Evolutionary conservation across 352 stramenopile genomes (phyloP).

Genomic region (Phytophthora rubi): DNA sequence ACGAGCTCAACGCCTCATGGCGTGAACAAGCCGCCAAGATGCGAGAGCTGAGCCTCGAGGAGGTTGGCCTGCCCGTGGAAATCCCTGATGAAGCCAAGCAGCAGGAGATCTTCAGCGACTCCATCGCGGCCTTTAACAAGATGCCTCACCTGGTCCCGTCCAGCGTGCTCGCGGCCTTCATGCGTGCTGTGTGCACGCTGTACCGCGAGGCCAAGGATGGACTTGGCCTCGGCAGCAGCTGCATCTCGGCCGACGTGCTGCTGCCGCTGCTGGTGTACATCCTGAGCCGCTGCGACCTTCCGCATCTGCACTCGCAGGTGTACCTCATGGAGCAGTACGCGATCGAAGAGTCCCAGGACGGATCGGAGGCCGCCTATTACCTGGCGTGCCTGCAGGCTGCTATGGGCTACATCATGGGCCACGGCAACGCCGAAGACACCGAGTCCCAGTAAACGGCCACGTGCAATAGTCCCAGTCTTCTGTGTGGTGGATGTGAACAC

Average conservation of each 20-base stretch:
- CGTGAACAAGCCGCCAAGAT: constrained; percentile 59
- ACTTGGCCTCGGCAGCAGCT: constrained; percentile 51
- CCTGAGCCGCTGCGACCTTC: constrained; percentile 68
- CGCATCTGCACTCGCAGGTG: constrained; percentile 79
- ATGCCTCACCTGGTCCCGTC: constrained; percentile 79
- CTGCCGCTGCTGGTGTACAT: constrained; percentile 80
- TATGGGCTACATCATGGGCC: constrained; percentile 81
- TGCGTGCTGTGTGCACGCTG: constrained; percentile 68
- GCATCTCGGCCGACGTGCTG: constrained; percentile 81
- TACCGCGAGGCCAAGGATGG: constrained; percentile 65
- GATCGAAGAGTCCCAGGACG: constrained; percentile 70
- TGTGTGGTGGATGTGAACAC: constrained; percentile 30
- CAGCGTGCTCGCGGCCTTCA: constrained; percentile 64
- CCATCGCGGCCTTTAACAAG: constrained; percentile 72
- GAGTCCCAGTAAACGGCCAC: constrained; percentile 17
- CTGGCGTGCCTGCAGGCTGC: constrained; percentile 79
- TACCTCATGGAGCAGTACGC: constrained; percentile 83
- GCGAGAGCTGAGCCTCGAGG: constrained; percentile 47
- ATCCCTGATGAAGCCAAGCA: constrained; percentile 29
- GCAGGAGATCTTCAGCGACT: constrained; percentile 52
- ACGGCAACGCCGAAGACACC: constrained; percentile 22
- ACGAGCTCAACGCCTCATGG: constrained; percentile 75
- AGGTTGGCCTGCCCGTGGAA: constrained; percentile 64
- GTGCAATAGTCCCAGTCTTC: constrained; percentile 11
- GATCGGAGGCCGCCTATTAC: constrained; percentile 85